Evolutionary conservation across 768 basidiomycete species (phyloP).

Genomic region (Trametes maxima): DNA sequence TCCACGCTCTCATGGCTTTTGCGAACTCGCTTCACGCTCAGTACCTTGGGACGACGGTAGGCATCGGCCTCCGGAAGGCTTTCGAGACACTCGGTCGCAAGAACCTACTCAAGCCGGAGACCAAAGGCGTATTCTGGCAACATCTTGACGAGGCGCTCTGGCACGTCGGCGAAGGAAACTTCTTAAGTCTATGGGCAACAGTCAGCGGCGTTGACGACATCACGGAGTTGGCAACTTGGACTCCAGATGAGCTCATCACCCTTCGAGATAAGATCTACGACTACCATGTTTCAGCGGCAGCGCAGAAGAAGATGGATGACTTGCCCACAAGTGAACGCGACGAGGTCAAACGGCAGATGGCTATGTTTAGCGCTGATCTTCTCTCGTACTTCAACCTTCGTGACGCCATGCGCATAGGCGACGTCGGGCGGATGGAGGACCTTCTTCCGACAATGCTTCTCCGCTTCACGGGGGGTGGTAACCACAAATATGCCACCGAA

Average conservation of each 20-base stretch:
- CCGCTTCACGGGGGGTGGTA: slow-evolving; percentile 30
- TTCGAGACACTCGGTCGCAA: slow-evolving; percentile 28
- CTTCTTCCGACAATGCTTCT: slow-evolving; percentile 29
- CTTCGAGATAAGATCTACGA: slow-evolving; percentile 35
- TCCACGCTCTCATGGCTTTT: slow-evolving; percentile 35
- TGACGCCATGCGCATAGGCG: slow-evolving; percentile 38
- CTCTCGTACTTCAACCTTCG: slow-evolving; percentile 41
- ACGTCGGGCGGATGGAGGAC: slow-evolving; percentile 31
- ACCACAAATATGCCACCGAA: slow-evolving; percentile 32
- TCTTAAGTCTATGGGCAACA: slow-evolving; percentile 37
- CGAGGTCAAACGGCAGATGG: slow-evolving; percentile 30
- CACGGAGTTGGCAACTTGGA: slow-evolving; percentile 28
- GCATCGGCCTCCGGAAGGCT: slow-evolving; percentile 25
- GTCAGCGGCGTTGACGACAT: slow-evolving; percentile 31
- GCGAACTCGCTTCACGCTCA: slow-evolving; percentile 40
- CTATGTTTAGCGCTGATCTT: slow-evolving; percentile 41
- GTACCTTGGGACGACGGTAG: slow-evolving; percentile 37
- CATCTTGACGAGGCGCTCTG: slow-evolving; percentile 39
- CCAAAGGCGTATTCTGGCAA: slow-evolving; percentile 29
- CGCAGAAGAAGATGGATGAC: slow-evolving; percentile 24
- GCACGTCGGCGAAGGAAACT: slow-evolving; percentile 40
- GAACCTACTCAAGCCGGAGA: slow-evolving; percentile 19
- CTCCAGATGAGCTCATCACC: slow-evolving; percentile 31
- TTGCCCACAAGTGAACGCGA: slow-evolving; percentile 31
- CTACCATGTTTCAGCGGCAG: slow-evolving; percentile 35